A percentile compares a stretch with the other conserved stretches of the same genome.
phyloP scores from a whole-genome alignment of 768 basidiomycete genomes.

The Infundibulicybe gibba region DNA sequence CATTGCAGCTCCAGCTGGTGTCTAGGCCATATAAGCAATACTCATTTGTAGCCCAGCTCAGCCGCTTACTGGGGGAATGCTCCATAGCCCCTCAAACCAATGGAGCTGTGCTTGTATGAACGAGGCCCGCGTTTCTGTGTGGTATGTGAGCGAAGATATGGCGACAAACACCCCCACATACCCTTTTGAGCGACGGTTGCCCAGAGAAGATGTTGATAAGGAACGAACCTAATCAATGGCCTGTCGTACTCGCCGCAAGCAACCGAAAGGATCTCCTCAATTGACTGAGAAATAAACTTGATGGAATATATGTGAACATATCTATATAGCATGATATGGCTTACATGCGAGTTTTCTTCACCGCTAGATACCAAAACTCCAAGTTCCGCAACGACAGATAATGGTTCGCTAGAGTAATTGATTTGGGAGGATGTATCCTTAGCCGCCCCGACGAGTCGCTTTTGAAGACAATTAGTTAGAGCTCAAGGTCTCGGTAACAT shows the following conservation, averaged over 20 bases:
- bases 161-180: conserved; percentile 19
- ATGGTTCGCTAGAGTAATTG: conserved; percentile 12
- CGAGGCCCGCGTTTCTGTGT: conserved; percentile 26
- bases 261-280: conserved; percentile 35
- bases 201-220: conserved; percentile 62
- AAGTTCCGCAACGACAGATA: conserved; percentile 29
- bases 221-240: conserved; percentile 41
- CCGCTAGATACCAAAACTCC: conserved; percentile 20
- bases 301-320: background rate
- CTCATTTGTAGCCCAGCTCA: no score
- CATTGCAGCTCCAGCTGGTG: conserved; percentile 22
- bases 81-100: conserved; percentile 55
- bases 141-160: background rate
- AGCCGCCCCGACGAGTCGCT: no score
- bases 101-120: conserved; percentile 33
- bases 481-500: no score
- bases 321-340: background rate
- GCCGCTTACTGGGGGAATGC: no score
- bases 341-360: background rate
- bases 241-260: conserved; percentile 27
- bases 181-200: conserved; percentile 32
- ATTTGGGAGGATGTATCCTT: background rate
- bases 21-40: conserved; percentile 11
- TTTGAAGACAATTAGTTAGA: no score
- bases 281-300: conserved; percentile 11